A percentile compares a stretch with the other conserved stretches of the same genome.
Conservation (phyloP, 169 alveolate genomes). For the Plasmodium malariae region DNA sequence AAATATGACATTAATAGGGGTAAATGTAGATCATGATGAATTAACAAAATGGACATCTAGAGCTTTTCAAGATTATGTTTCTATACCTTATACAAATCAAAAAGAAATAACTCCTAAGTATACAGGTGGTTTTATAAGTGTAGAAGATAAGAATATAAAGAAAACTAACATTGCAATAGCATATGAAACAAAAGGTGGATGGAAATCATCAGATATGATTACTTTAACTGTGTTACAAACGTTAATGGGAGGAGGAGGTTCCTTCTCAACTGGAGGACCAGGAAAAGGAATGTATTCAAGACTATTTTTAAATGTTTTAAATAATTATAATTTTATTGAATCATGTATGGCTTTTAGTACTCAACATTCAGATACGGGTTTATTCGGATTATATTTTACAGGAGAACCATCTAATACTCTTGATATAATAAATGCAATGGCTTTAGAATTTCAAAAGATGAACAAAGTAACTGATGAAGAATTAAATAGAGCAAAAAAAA, state of each 20-base stretch:
- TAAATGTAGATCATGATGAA: slow-evolving; percentile 88
- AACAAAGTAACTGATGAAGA: slow-evolving; percentile 83
- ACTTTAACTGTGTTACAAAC: slow-evolving; percentile 89
- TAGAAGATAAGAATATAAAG: slow-evolving; percentile 86
- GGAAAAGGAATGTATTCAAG: slow-evolving; percentile 94
- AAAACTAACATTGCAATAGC: slow-evolving; percentile 90
- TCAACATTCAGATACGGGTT: slow-evolving; percentile 91
- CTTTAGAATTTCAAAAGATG: slow-evolving; percentile 85
- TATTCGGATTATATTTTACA: slow-evolving; percentile 90
- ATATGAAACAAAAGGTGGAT: slow-evolving; percentile 85
- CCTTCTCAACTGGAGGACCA: slow-evolving; percentile 94
- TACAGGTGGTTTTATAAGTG: slow-evolving; percentile 91
- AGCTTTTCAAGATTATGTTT: slow-evolving; percentile 91
- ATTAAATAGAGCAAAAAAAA: slow-evolving; percentile 89
- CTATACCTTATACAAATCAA: slow-evolving; percentile 84
- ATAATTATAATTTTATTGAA: slow-evolving; percentile 90
- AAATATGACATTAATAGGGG: slow-evolving; percentile 88
- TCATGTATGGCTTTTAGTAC: slow-evolving; percentile 92
- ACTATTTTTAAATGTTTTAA: slow-evolving; percentile 88
- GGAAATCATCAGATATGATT: slow-evolving; percentile 88
- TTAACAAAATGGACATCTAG: slow-evolving; percentile 89
- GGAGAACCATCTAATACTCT: slow-evolving; percentile 85
- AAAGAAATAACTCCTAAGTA: slow-evolving; percentile 83
- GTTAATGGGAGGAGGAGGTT: slow-evolving; percentile 94
- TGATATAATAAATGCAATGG: slow-evolving; percentile 83